Base-by-base conservation (phyloP, 129 eudicot species). In the Flaveria bidentis region DNA sequence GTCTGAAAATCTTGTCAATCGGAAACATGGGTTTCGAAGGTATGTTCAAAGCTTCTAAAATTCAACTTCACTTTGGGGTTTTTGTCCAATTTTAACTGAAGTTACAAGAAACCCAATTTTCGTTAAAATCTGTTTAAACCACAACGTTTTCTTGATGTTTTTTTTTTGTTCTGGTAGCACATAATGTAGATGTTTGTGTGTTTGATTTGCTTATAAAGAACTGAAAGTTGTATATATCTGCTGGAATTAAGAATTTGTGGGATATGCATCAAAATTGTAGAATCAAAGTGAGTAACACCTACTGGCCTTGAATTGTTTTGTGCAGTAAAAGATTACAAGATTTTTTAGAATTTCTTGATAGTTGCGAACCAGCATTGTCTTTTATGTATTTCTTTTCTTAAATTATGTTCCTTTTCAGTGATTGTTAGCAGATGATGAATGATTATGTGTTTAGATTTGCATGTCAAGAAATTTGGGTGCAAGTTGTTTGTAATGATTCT, bases 1-100 rank as follows among this genome's bases (percentile, higher is more conserved):
- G 47, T 7, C 47, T 44, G 12, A 10, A 8, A 9, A 9, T 47
- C 52, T 47, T 49, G 16, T 13, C 49, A 45, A 45, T 63, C 72
- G 62, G 70, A 52, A 9, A 52, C 41, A 63, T 77, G 68, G 75
- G 67, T 42, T 53, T n/a, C 75, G 16, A 77, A 77, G 81, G 81
- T 78, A 36, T 67, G 57, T 67, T 52, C 12, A 36, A 36, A 36
- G 41, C 41, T 5, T 36, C 7, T 44, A 56, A 39, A 56, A 5
- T 25, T 51, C 2, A 6, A 25, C 4, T 78, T 69, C 22, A 45
- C 25, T 78, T 69, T 6, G 53, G 76, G 70, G 26, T 78, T 66
- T 50, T 65, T 33, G 30, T 23, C 6, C 5, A 73, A 17, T 73
- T 45, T 22, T 0, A 22, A 67, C 63, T 36, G 22, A 50, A 16